Evolutionary conservation across 2,329 filamentous ascomycete genomes (phyloP).

Genomic region (Reticulascus tulasneorum): DNA sequence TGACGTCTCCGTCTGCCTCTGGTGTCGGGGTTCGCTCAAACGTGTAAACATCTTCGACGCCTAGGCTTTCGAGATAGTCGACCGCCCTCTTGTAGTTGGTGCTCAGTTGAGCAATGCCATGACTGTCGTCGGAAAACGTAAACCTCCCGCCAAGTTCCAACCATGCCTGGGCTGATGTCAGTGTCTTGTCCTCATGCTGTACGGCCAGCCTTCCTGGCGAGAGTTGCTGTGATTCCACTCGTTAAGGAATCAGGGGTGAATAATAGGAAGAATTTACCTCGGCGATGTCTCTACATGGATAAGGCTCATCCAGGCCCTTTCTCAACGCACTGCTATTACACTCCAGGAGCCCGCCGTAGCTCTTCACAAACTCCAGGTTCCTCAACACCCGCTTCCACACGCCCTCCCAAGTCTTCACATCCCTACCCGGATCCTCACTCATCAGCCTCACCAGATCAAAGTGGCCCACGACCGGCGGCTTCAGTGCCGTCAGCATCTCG

Average conservation of each 20-base stretch:
- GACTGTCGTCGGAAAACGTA: conserved; percentile 92
- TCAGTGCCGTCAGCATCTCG: conserved; percentile 70
- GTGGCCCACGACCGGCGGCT: conserved; percentile 81
- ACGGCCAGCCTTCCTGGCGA: too few species aligned
- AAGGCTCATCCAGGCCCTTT: conserved; percentile 88
- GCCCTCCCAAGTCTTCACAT: conserved; percentile 50
- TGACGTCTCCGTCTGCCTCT: conserved; percentile 22
- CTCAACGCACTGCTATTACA: conserved; percentile 82
- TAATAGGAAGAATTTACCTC: conserved; percentile 47
- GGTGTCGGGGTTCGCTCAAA: conserved; percentile 33
- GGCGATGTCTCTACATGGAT: conserved; percentile 76
- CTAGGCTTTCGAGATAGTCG: conserved; percentile 64
- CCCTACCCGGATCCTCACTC: conserved; percentile 62
- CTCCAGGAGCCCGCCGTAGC: conserved; percentile 81
- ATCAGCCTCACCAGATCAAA: conserved; percentile 88
- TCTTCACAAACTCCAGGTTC: conserved; percentile 67
- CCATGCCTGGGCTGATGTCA: conserved; percentile 64
- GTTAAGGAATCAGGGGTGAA: conserved; percentile 3
- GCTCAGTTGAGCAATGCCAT: conserved; percentile 82
- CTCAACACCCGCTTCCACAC: conserved; percentile 73
- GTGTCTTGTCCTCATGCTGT: too few species aligned
- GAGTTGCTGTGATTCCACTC: too few species aligned
- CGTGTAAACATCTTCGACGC: conserved; percentile 61
- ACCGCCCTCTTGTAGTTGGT: conserved; percentile 73
- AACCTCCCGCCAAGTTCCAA: conserved; percentile 71